A percentile compares a stretch with the other conserved stretches of the same genome.
phyloP scores from a whole-genome alignment of 2,329 filamentous ascomycete genomes.

The Aspergillus sclerotialis region DNA sequence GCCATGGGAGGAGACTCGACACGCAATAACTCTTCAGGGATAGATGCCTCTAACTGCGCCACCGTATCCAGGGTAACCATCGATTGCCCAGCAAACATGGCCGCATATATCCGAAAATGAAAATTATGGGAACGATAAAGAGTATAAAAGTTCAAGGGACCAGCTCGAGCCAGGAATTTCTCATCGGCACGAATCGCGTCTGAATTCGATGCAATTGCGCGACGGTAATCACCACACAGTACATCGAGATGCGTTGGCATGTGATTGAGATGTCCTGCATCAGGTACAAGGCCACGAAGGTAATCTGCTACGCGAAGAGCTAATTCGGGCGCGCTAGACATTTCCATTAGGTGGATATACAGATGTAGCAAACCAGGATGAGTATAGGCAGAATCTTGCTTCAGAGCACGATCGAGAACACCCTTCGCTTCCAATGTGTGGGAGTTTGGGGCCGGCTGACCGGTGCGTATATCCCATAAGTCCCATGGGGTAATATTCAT shows the following conservation, averaged over 20 bases:
- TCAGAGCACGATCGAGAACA: conserved; percentile 54
- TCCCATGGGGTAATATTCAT: conserved; percentile 62
- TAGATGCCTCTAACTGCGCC: conserved; percentile 50
- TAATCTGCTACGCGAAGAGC: conserved; percentile 55
- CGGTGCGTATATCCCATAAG: conserved; percentile 56
- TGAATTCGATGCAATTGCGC: conserved; percentile 60
- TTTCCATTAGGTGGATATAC: conserved; percentile 73
- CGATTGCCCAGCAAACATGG: conserved; percentile 68
- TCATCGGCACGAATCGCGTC: conserved; percentile 63
- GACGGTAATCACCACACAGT: conserved; percentile 62
- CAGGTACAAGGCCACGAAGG: conserved; percentile 59
- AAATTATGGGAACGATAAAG: conserved; percentile 69
- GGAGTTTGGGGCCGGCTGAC: conserved; percentile 48
- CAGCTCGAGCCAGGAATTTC: conserved; percentile 53
- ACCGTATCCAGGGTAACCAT: conserved; percentile 56
- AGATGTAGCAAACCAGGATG: conserved; percentile 69
- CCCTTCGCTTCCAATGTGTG: conserved; percentile 52
- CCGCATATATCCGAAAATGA: conserved; percentile 69
- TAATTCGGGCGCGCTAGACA: conserved; percentile 60
- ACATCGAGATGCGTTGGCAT: conserved; percentile 76
- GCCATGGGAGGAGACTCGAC: conserved; percentile 66
- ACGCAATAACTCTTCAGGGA: conserved; percentile 58
- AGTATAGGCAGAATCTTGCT: conserved; percentile 38
- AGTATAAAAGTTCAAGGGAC: conserved; percentile 64
- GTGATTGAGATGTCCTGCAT: conserved; percentile 64